These are phyloP conservation scores for Boletus rubroflammeus DNA, from an alignment of 768 basidiomycete genomes.

Conservation along the genomic window DNA sequence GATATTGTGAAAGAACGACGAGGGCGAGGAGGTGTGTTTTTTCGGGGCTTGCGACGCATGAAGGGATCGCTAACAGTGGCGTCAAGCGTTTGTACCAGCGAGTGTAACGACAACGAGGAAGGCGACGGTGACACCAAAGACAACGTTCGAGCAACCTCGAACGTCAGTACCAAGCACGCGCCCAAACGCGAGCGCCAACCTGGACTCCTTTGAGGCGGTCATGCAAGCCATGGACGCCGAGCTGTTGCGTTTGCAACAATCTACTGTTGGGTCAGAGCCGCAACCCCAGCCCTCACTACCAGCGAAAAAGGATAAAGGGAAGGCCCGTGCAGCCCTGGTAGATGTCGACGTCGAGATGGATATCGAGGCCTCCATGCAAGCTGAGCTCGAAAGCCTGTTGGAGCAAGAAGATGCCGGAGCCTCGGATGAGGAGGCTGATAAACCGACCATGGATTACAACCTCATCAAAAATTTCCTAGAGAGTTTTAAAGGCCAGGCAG, in stretches of 20 bases:
- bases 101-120: constrained; percentile 11
- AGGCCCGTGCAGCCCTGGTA: constrained; percentile 29
- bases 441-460: constrained; percentile 69
- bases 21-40: constrained; percentile 71
- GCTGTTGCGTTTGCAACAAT: constrained; percentile 47
- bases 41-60: neutral
- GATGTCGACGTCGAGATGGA: constrained; percentile 53
- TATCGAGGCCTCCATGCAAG: constrained; percentile 86
- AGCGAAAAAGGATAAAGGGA: constrained; percentile 48
- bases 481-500: constrained; percentile 90
- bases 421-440: constrained; percentile 52
- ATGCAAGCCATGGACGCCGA: constrained; percentile 96
- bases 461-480: constrained; percentile 97
- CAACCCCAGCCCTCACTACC: constrained; percentile 11
- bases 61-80: constrained; percentile 6
- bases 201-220: constrained; percentile 92
- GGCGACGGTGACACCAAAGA: constrained; percentile 2
- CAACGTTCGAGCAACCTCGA: constrained; percentile 7
- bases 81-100: constrained; percentile 57
- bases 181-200: constrained; percentile 56
- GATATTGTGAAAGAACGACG: constrained; percentile 79
- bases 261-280: constrained; percentile 15
- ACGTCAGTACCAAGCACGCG: constrained; percentile 34
- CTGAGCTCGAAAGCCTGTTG: constrained; percentile 69
- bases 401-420: constrained; percentile 44